A percentile compares a stretch with the other conserved stretches of the same genome.
Evolutionary conservation across 108 stramenopile species (phyloP).

Genomic region (Schizochytrium sp.): DNA sequence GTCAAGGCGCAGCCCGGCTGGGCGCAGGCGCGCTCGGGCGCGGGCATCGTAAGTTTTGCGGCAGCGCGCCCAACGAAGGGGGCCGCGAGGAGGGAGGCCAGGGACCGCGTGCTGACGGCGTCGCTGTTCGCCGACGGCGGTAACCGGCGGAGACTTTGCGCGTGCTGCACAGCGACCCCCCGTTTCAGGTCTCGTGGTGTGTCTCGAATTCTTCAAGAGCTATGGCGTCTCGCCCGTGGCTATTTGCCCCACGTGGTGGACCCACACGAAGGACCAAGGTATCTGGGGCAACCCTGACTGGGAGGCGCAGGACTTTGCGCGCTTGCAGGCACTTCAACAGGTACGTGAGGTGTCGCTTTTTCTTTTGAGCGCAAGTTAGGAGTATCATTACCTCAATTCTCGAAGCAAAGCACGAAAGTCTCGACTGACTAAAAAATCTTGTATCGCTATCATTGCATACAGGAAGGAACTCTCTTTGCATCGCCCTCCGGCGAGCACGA

Average conservation of each 20-base stretch:
- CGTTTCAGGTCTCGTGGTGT: background rate
- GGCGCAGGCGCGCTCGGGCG: background rate
- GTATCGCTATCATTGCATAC: background rate
- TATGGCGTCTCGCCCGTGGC: slow-evolving; percentile 1
- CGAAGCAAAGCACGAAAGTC: background rate
- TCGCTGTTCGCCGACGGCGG: too few relatives aligned
- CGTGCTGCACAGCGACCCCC: background rate
- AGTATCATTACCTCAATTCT: too few relatives aligned
- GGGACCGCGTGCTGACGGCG: too few relatives aligned
- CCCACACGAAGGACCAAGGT: background rate
- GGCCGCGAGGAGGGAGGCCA: too few relatives aligned
- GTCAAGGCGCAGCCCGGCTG: slow-evolving; percentile 11
- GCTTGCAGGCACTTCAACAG: background rate
- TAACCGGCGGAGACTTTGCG: too few relatives aligned
- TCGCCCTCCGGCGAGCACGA: slow-evolving; percentile 6
- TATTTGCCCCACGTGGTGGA: slow-evolving; percentile 2
- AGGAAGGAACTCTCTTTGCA: background rate
- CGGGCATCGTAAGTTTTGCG: background rate
- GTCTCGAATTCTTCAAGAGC: background rate
- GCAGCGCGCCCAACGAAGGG: too few relatives aligned
- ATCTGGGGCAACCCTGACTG: background rate
- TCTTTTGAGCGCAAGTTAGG: too few relatives aligned
- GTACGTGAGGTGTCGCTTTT: background rate
- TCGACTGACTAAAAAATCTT: background rate
- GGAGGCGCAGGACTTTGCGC: background rate